phyloP scores from a whole-genome alignment of 495 filamentous ascomycete genomes.

The Aspergillus olivimuriae region DNA sequence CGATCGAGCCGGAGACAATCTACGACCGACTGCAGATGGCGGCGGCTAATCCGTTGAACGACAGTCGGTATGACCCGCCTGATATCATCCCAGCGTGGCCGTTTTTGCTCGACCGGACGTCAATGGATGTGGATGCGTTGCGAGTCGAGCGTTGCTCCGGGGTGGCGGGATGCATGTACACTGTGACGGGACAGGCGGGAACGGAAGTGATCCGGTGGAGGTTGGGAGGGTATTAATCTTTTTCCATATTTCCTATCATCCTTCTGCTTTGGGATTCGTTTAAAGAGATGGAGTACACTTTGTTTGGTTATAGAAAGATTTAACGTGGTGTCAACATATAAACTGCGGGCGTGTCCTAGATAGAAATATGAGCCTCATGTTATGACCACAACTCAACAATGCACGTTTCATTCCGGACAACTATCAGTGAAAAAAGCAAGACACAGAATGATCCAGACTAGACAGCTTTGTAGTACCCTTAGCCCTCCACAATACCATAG shows the following conservation, averaged over 20 bases:
- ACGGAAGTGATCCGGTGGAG: conserved; percentile 1
- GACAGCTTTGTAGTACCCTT: too few species aligned
- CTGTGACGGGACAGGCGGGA: conserved; percentile 4
- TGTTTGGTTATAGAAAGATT: too few species aligned
- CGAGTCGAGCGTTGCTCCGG: not conserved
- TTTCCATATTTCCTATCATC: not conserved
- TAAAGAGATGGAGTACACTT: too few species aligned
- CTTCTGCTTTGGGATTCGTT: too few species aligned
- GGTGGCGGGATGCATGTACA: not conserved
- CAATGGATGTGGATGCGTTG: conserved; percentile 5
- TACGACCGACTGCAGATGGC: not conserved
- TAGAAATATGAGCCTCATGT: too few species aligned
- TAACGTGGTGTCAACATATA: too few species aligned
- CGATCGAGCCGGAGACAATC: not conserved
- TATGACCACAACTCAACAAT: too few species aligned
- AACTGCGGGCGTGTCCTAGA: too few species aligned
- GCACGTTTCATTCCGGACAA: too few species aligned
- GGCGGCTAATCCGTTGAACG: not conserved
- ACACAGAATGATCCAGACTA: too few species aligned
- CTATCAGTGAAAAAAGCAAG: too few species aligned
- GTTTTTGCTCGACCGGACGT: conserved; percentile 8
- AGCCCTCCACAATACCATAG: too few species aligned
- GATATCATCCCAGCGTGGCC: conserved; percentile 9
- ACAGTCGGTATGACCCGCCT: not conserved
- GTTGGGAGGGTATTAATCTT: not conserved